Evolutionary conservation across 73 alveolate species (phyloP).

Genomic region (Blepharisma stoltei): DNA sequence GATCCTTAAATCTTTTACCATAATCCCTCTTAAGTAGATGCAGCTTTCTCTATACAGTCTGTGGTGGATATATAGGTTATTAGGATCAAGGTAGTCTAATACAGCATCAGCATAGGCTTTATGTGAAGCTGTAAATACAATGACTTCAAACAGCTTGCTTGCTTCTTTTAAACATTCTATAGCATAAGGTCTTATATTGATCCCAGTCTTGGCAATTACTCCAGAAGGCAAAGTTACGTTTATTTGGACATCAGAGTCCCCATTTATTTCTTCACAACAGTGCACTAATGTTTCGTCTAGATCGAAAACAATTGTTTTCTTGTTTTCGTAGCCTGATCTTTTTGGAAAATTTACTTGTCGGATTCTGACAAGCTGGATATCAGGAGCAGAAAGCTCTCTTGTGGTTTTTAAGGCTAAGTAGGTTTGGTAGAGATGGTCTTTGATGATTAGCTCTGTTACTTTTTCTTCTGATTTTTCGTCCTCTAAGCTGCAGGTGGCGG

Average conservation of each 20-base stretch:
- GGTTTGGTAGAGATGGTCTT: too few relatives aligned
- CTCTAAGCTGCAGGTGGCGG: too few relatives aligned
- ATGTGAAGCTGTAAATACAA: slow-evolving; percentile 64
- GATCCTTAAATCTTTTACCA: slow-evolving; percentile 47
- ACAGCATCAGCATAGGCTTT: slow-evolving; percentile 66
- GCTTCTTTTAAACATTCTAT: slow-evolving; percentile 58
- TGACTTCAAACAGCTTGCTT: slow-evolving; percentile 53
- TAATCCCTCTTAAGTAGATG: slow-evolving; percentile 45
- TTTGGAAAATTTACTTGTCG: too few relatives aligned
- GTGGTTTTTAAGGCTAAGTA: too few relatives aligned
- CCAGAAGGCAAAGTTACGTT: slow-evolving; percentile 59
- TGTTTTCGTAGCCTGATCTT: neutral
- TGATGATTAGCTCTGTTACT: too few relatives aligned
- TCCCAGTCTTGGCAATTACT: slow-evolving; percentile 59
- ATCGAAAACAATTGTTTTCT: slow-evolving; percentile 57
- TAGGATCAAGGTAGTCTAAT: slow-evolving; percentile 32
- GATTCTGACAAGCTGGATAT: too few relatives aligned
- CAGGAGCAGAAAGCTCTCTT: too few relatives aligned
- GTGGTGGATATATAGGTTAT: slow-evolving; percentile 31
- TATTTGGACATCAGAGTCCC: slow-evolving; percentile 46
- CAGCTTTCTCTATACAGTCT: slow-evolving; percentile 72
- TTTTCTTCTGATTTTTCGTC: too few relatives aligned
- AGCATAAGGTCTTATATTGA: slow-evolving; percentile 58
- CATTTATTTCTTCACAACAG: slow-evolving; percentile 56
- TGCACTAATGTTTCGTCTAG: slow-evolving; percentile 68